Evolutionary conservation across 1,284 basidiomycete genomes (phyloP).

Genomic region (Chondrostereum purpureum): DNA sequence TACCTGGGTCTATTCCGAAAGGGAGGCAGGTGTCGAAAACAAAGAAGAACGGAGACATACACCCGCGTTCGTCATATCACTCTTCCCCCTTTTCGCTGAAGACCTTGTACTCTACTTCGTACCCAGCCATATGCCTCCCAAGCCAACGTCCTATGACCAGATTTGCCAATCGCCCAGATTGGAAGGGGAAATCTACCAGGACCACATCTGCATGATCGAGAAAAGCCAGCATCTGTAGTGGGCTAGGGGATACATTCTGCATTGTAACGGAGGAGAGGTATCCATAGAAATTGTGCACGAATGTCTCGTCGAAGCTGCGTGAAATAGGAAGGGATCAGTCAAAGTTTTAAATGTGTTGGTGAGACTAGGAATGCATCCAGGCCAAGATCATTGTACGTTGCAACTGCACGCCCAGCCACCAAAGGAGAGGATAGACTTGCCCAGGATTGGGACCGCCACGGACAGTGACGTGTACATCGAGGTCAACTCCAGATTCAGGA

Average conservation of each 20-base stretch:
- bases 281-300: slow-evolving; percentile 19
- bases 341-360: not conserved
- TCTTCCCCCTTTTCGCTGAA: slow-evolving; percentile 12
- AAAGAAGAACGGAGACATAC: no score
- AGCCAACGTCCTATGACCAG: slow-evolving; percentile 18
- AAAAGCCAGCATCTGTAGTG: slow-evolving; percentile 18
- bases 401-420: no score
- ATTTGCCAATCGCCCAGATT: slow-evolving; percentile 16
- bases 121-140: slow-evolving; percentile 14
- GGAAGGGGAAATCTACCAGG: slow-evolving; percentile 17
- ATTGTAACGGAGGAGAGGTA: slow-evolving; percentile 16
- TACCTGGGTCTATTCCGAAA: no score
- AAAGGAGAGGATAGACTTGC: no score
- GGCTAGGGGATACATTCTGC: slow-evolving; percentile 13
- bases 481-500: slow-evolving; percentile 18
- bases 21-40: no score
- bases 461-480: slow-evolving; percentile 22
- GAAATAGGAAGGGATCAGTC: not conserved
- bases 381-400: no score
- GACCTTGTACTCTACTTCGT: slow-evolving; percentile 17
- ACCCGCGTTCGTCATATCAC: no score
- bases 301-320: slow-evolving; percentile 17
- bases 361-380: no score
- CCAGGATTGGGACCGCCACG: slow-evolving; percentile 21
- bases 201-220: slow-evolving; percentile 20